phyloP scores from a whole-genome alignment of 2,329 filamentous ascomycete species.

The Aureobasidium sp. region DNA sequence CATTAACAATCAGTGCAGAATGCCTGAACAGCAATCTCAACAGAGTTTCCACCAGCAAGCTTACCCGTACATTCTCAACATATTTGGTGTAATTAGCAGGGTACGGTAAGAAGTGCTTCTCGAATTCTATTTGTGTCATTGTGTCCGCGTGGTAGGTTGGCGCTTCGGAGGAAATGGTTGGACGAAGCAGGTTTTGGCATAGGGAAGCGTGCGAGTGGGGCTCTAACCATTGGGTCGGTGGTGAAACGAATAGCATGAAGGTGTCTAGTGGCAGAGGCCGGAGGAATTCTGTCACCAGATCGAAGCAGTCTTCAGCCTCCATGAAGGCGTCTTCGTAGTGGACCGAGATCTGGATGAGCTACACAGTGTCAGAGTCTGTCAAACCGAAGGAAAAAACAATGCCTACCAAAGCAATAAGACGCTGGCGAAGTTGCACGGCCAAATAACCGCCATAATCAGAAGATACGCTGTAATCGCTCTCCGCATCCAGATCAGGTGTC shows the following conservation, averaged over 20 bases:
- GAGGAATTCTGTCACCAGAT: conserved; percentile 62
- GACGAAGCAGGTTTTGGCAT: conserved; percentile 57
- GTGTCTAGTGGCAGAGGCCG: conserved; percentile 64
- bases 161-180: conserved; percentile 51
- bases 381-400: background rate
- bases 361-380: background rate
- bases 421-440: conserved; percentile 67
- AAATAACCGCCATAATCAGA: conserved; percentile 48
- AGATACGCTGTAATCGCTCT: conserved; percentile 23
- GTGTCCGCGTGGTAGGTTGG: conserved; percentile 43
- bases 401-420: conserved; percentile 61
- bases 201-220: conserved; percentile 55
- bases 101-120: conserved; percentile 70
- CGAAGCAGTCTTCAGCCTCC: conserved; percentile 62
- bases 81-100: conserved; percentile 67
- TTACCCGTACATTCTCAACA: conserved; percentile 78
- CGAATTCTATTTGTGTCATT: conserved; percentile 57
- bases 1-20: conserved; percentile 36
- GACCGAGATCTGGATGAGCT: conserved; percentile 11
- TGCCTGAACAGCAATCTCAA: conserved; percentile 57
- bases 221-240: conserved; percentile 43
- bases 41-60: conserved; percentile 72
- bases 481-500: conserved; percentile 2
- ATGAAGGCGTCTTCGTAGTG: conserved; percentile 44
- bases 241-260: conserved; percentile 63